Evolutionary conservation across 345 rosid genomes (phyloP).

Genomic region (Cardamine occulta): DNA sequence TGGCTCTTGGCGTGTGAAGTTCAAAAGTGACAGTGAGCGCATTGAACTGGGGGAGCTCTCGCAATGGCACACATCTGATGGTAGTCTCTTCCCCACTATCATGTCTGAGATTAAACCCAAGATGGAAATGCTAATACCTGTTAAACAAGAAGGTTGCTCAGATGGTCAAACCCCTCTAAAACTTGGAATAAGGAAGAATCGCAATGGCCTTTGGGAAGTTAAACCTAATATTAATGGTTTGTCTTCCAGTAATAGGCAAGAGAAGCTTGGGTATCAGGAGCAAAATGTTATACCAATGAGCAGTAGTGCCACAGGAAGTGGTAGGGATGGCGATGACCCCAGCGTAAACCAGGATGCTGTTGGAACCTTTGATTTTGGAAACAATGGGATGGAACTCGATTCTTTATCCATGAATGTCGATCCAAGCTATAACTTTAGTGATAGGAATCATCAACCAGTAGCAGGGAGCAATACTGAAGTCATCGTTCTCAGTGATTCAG

Average conservation of each 20-base stretch:
- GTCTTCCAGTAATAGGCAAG: constrained; percentile 66
- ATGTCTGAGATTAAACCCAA: constrained; percentile 48
- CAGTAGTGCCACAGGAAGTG: constrained; percentile 89
- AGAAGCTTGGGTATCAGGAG: constrained; percentile 52
- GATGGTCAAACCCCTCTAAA: constrained; percentile 73
- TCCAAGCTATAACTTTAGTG: constrained; percentile 50
- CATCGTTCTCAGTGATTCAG: constrained; percentile 90
- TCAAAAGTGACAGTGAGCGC: constrained; percentile 71
- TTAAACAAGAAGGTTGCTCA: constrained; percentile 74
- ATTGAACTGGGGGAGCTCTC: constrained; percentile 77
- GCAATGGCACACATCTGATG: constrained; percentile 79
- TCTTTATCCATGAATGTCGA: constrained; percentile 66
- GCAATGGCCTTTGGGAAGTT: constrained; percentile 80
- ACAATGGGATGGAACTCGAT: constrained; percentile 72
- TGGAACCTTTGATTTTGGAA: constrained; percentile 61
- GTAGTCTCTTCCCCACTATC: constrained; percentile 51
- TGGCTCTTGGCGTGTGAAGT: constrained; percentile 97
- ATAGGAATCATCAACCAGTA: constrained; percentile 46
- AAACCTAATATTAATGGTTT: constrained; percentile 60
- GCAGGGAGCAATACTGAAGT: constrained; percentile 63
- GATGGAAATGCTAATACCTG: constrained; percentile 51
- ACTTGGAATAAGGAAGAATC: constrained; percentile 84
- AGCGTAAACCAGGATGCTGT: constrained; percentile 90
- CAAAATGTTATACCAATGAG: constrained; percentile 79
- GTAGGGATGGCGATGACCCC: constrained; percentile 87